A percentile compares a stretch with the other conserved stretches of the same genome.
Evolutionary conservation across 495 filamentous ascomycete species (phyloP).

Genomic region (Hypomontagnella monticulosa): DNA sequence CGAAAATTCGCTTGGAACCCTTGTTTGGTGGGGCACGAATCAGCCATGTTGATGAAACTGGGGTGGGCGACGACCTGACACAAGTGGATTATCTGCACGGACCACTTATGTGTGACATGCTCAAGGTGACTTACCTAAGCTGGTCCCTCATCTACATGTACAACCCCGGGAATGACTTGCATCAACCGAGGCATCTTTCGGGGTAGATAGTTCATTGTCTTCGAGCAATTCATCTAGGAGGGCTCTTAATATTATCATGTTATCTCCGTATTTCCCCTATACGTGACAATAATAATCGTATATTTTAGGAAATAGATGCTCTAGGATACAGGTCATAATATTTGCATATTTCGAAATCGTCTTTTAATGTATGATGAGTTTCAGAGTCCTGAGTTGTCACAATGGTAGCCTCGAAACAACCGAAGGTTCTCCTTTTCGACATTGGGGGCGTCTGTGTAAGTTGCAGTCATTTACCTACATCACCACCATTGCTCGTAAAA

Average conservation of each 20-base stretch:
- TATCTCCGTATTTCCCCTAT: not conserved
- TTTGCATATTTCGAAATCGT: not conserved
- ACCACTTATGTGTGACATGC: constrained; percentile 1
- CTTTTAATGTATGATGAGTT: not conserved
- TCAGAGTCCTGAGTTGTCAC: constrained; percentile 44
- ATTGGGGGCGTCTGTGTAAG: constrained; percentile 97
- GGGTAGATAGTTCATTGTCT: not conserved
- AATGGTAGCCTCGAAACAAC: constrained; percentile 56
- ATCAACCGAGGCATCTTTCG: constrained; percentile 35
- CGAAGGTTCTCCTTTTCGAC: constrained; percentile 90
- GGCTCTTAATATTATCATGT: not conserved
- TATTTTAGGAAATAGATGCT: not conserved
- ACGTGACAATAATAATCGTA: too few relatives aligned
- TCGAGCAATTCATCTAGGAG: not conserved
- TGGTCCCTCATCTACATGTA: not conserved
- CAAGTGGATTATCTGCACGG: not conserved
- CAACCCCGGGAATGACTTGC: not conserved
- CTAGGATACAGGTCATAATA: not conserved
- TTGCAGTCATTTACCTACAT: constrained; percentile 19
- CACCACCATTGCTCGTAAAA: not conserved
- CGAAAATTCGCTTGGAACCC: constrained; percentile 46
- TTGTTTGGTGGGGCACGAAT: constrained; percentile 42
- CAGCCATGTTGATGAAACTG: not conserved
- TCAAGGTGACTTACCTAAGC: not conserved
- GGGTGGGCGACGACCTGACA: constrained; percentile 40